Base-by-base conservation (phyloP, 305 asterid genomes). In the Plantago coronopus region DNA sequence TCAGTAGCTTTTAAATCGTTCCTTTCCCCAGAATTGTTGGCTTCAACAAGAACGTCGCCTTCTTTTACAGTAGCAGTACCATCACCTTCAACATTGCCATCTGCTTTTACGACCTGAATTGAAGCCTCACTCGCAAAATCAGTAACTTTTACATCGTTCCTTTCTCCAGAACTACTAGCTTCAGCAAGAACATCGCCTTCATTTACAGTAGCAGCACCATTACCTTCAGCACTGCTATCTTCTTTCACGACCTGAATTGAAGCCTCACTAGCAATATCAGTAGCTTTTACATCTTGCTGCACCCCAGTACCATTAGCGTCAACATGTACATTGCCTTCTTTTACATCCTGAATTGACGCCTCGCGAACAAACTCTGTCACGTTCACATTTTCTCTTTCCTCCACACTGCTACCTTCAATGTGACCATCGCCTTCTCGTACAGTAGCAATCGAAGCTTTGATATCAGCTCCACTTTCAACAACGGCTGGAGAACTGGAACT, bases 401-500 rank as follows among this genome's bases (percentile, higher is more conserved):
- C 40, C 2, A 0, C 40, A 34, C 12, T 34, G 40, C 23, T 16
- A 23, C 19, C 38, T 51, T 21, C 57, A 20, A n/a, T n/a, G n/a
- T 31, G 17, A 21, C 57, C 56, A 45, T 27, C 44, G 16, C 18
- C 65, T 61, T 53, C 50, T 29, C 65, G 19, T 7, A n/a, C 22
- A 1, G 34, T 45, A 42, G 44, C 48, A 47, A 53, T 22, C 7
- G 57, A 51, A 15, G 46, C 55, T 27, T 48, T 29, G 21, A 6
- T 55, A 46, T 25, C 57, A 29, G 14, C 69, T 55, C 51, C 48
- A 18, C 49, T 51, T 7, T 17, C 44, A 45, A 7, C 69, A 48
- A 21, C 27, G 43, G 40, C 48, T n/a, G n/a, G 5, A 17, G 73
- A 48, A 62, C 38, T 50, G 6, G 75, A 50, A 47, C 48, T 68